These are phyloP conservation scores for Lolium multiflorum DNA, from an alignment of 176 grass and related monocot species.

Conservation along the genomic window DNA sequence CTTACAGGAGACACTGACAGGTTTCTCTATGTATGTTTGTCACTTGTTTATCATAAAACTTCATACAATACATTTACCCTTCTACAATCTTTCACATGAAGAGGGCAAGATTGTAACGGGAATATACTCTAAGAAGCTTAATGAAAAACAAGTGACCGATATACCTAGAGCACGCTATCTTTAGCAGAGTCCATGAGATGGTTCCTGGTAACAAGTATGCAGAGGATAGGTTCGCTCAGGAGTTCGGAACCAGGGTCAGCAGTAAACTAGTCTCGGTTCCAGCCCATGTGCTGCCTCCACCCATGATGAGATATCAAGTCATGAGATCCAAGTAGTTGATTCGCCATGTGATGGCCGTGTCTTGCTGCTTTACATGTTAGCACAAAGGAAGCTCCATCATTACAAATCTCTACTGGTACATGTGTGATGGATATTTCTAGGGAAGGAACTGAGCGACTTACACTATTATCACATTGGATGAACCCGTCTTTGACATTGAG, in stretches of 20 bases:
- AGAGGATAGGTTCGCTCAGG: conserved; percentile 33
- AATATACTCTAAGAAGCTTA: conserved; percentile 66
- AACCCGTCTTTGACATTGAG: no score
- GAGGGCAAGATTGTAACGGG: conserved; percentile 68
- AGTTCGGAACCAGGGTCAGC: conserved; percentile 65
- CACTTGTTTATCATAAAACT: conserved; percentile 73
- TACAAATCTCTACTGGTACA: no score
- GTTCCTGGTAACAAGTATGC: conserved; percentile 46
- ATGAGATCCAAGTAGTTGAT: no score
- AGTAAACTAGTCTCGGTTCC: conserved; percentile 54
- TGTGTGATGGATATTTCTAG: no score
- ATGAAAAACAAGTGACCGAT: conserved; percentile 70
- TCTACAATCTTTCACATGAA: conserved; percentile 58
- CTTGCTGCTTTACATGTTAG: no score
- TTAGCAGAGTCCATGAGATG: conserved; percentile 68
- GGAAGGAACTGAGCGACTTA: no score
- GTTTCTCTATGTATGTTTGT: conserved; percentile 65
- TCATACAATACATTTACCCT: conserved; percentile 69
- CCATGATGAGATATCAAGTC: conserved; percentile 58
- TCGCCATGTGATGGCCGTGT: no score
- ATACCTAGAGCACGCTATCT: conserved; percentile 65
- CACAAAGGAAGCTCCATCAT: no score
- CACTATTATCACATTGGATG: no score
- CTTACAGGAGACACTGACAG: conserved; percentile 56
- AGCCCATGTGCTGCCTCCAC: conserved; percentile 71